Evolutionary conservation across 495 filamentous ascomycete genomes (phyloP), one percentile per base, ranked within the genome.

Genomic region (Penicillium ochrochloron): DNA sequence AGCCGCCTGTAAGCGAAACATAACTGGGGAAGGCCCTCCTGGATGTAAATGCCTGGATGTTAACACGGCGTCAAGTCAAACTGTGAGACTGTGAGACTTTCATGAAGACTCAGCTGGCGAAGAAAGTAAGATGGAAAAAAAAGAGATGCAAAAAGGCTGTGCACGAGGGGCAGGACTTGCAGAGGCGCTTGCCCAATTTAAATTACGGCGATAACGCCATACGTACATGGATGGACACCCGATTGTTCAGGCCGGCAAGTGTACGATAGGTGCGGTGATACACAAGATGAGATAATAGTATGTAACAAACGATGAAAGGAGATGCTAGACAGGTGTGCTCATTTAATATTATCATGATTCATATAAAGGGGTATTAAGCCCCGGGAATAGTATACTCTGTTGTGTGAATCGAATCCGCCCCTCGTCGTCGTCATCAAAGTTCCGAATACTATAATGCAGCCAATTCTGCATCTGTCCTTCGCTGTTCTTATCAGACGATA

Each of bases 371-470:
- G n/a, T 17, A 12, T 56, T 56, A 11, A 31, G 12, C 5, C 50
- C 53, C 0, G 61, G 66, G 11, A 65, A 63, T 44, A 31, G 53
- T 14, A 69, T 25, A 12, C 51, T 60, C 29, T 27, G 54, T 23
- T 69, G 27, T 14, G 19, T 27, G 25, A 69, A 59, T 31, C 34
- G 29, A 7, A 63, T 53, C 10, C 31, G 44, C 25, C 66, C 66
- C 10, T 69, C 66, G 5, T 33, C 50, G 12, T 48, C 44, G 23
- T 25, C 33, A n/a, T 64, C 59, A 19, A 59, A 50, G 35, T 55
- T 25, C 27, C 46, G 58, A 15, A 60, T 37, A 11, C 55, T 62
- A 42, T 60, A 62, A 42, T 66, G 59, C 29, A 69, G 46, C 63
- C 66, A 52, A 35, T 25, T 55, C 46, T 60, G 56, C 29, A 35